These are phyloP conservation scores for Botrytis paeoniae DNA, from an alignment of 2,329 filamentous ascomycete genomes.

Conservation along the genomic window DNA sequence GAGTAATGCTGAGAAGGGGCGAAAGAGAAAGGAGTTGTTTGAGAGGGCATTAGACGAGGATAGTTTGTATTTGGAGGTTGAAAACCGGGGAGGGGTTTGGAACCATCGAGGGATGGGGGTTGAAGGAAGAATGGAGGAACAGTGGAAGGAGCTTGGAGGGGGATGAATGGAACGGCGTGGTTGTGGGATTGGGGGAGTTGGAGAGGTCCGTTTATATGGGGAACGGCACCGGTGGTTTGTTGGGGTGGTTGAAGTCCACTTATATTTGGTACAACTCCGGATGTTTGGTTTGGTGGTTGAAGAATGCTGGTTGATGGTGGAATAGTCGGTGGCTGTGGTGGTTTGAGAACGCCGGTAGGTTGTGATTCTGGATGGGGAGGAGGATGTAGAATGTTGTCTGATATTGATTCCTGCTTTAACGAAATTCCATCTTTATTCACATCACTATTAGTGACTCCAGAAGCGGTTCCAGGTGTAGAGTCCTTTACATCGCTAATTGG, in stretches of 20 bases:
- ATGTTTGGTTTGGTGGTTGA: constrained; percentile 19
- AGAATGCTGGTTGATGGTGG: constrained; percentile 9
- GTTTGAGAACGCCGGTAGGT: constrained; percentile 18
- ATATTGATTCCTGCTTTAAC: not conserved
- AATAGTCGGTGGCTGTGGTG: constrained; percentile 13
- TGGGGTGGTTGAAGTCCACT: constrained; percentile 18
- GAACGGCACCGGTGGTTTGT: constrained; percentile 20
- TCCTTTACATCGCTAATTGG: not conserved
- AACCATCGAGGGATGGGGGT: constrained; percentile 33
- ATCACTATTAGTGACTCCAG: not conserved
- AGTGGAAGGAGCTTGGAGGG: not conserved
- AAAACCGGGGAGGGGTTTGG: constrained; percentile 39
- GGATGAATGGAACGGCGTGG: constrained; percentile 14
- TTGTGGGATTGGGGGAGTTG: constrained; percentile 20
- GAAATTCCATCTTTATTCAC: not conserved
- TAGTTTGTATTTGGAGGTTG: constrained; percentile 34
- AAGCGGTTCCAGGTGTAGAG: not conserved
- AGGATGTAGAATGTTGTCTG: constrained; percentile 14
- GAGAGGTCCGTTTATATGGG: constrained; percentile 12
- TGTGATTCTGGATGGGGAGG: constrained; percentile 25
- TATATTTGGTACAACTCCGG: constrained; percentile 20
- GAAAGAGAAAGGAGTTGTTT: constrained; percentile 29
- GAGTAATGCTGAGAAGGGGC: constrained; percentile 18
- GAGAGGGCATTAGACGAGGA: constrained; percentile 25
- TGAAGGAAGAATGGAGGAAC: constrained; percentile 22